These are phyloP conservation scores for Botryosphaeria dothidea DNA, from an alignment of 2,329 filamentous ascomycete genomes.

Conservation along the genomic window DNA sequence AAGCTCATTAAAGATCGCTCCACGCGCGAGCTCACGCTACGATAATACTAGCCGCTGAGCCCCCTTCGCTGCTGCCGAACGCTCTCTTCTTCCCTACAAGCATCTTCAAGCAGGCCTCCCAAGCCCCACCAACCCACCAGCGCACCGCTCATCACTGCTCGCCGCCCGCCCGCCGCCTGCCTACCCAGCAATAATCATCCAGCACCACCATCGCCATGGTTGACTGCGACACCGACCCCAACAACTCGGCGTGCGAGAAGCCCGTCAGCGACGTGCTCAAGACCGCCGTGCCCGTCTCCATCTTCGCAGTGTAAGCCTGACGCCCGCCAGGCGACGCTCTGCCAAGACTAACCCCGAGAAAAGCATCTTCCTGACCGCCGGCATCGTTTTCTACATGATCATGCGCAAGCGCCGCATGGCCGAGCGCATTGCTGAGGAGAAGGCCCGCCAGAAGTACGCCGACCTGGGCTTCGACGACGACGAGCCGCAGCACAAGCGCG, in stretches of 20 bases:
- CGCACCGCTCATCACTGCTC: background rate
- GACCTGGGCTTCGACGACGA: constrained; percentile 16
- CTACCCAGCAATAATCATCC: background rate
- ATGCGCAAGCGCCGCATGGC: background rate
- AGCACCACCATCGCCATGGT: background rate
- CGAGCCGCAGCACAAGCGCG: background rate
- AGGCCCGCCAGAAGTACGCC: background rate
- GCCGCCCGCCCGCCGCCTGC: background rate
- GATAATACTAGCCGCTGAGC: background rate
- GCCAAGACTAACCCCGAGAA: background rate
- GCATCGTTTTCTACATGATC: constrained; percentile 1
- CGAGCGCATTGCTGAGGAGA: background rate
- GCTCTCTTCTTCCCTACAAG: background rate
- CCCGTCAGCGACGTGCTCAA: constrained; percentile 3
- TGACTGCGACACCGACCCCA: constrained; percentile 4
- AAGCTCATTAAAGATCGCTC: background rate
- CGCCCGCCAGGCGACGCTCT: background rate
- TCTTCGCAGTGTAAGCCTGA: background rate
- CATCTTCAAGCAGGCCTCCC: constrained; percentile 12
- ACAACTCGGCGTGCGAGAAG: constrained; percentile 1
- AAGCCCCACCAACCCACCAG: background rate
- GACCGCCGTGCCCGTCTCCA: background rate
- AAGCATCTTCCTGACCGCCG: constrained; percentile 6
- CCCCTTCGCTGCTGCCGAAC: background rate
- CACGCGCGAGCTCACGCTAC: background rate